Conservation (phyloP, 768 basidiomycete genomes). For the Termitomyces sp. region DNA sequence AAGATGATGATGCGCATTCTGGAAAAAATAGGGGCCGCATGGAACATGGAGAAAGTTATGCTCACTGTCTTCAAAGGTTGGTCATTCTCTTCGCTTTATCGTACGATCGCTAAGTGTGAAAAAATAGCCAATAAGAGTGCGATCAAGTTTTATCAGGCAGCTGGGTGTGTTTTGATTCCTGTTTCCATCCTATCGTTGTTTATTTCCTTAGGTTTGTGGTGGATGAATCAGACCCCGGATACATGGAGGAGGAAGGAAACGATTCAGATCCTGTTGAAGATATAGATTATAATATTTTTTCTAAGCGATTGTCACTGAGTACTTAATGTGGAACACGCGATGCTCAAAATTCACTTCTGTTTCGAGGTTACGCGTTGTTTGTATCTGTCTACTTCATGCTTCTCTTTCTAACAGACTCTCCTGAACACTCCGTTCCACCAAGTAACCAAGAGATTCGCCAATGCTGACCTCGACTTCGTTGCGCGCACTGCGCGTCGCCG, state of each 20-base stretch:
- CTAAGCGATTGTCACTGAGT: slow-evolving; percentile 19
- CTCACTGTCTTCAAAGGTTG: slow-evolving; percentile 76
- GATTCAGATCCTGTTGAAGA: slow-evolving; percentile 24
- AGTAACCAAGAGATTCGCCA: slow-evolving; percentile 3
- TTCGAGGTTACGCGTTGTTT: slow-evolving; percentile 9
- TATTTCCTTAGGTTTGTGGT: slow-evolving; percentile 38
- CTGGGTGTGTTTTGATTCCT: slow-evolving; percentile 39
- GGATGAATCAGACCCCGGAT: slow-evolving; percentile 51
- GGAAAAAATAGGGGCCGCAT: slow-evolving; percentile 42
- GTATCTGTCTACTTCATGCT: slow-evolving; percentile 11
- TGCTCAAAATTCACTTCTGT: not conserved
- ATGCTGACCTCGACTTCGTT: slow-evolving; percentile 47
- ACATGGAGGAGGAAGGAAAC: slow-evolving; percentile 22
- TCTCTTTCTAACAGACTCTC: slow-evolving; percentile 9
- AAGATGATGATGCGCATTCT: slow-evolving; percentile 46
- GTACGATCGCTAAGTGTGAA: slow-evolving; percentile 7
- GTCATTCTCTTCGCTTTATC: slow-evolving; percentile 1
- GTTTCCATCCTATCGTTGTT: not conserved
- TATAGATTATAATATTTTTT: slow-evolving; percentile 44
- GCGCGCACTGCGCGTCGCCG: slow-evolving; percentile 39
- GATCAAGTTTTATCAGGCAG: slow-evolving; percentile 44
- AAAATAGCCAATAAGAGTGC: slow-evolving; percentile 42
- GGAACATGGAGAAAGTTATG: slow-evolving; percentile 64
- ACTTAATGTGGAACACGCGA: not conserved
- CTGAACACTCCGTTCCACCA: slow-evolving; percentile 8